Evolutionary conservation across 2,329 filamentous ascomycete species (phyloP).

Genomic region (Paracorniculantispora psalliotae): DNA sequence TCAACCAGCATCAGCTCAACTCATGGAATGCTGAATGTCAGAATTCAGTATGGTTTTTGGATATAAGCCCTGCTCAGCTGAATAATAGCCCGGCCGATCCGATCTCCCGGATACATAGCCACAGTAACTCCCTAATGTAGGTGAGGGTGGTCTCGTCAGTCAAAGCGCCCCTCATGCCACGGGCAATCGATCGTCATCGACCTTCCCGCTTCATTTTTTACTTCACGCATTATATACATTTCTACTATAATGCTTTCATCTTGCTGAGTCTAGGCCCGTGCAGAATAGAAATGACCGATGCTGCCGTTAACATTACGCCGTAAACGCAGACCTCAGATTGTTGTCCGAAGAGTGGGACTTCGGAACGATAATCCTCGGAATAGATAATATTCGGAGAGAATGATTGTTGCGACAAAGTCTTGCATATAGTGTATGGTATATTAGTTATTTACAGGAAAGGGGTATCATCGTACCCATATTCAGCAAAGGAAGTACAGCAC

Average conservation of each 20-base stretch:
- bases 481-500: neutral
- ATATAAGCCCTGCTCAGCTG: conserved; percentile 2
- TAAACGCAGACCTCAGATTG: neutral
- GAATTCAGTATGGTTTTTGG: neutral
- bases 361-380: neutral
- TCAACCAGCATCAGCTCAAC: too few species aligned
- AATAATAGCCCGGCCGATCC: neutral
- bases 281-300: too few species aligned
- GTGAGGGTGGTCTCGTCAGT: neutral
- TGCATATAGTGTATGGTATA: too few species aligned
- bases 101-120: neutral
- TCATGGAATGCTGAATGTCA: too few species aligned
- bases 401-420: too few species aligned
- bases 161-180: neutral
- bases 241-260: too few species aligned
- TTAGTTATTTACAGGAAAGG: neutral
- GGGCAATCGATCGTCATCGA: too few species aligned
- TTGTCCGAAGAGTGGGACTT: neutral
- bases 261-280: too few species aligned
- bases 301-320: neutral
- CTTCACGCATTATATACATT: neutral
- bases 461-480: neutral
- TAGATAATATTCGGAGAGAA: too few species aligned
- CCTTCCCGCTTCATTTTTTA: neutral
- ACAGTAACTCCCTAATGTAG: neutral